These are phyloP conservation scores for Coemansia interrupta DNA, from an alignment of 192 early-diverging fungal species.

Conservation along the genomic window DNA sequence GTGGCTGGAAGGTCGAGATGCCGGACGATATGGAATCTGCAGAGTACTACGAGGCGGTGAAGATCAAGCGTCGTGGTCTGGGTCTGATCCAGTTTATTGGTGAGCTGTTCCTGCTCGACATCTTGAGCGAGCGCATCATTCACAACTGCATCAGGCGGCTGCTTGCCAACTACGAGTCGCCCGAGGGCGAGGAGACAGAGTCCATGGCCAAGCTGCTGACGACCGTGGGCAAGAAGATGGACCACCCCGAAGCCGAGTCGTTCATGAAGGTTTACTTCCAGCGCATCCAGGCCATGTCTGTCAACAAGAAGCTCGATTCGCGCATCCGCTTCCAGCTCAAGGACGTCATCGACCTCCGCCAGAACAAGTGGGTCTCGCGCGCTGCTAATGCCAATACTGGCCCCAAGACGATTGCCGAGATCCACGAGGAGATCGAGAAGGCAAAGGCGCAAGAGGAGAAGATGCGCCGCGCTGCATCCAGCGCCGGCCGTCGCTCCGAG, in stretches of 20 bases:
- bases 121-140: constrained; percentile 95
- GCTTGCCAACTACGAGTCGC: constrained; percentile 63
- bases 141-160: constrained; percentile 85
- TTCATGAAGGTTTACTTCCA: constrained; percentile 84
- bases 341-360: constrained; percentile 83
- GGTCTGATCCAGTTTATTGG: constrained; percentile 93
- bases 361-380: constrained; percentile 70
- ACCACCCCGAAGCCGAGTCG: constrained; percentile 52
- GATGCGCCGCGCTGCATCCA: constrained; percentile 63
- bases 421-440: constrained; percentile 73
- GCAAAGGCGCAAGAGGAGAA: constrained; percentile 70
- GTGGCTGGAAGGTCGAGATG: constrained; percentile 80
- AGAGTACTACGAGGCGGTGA: constrained; percentile 79
- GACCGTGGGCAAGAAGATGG: constrained; percentile 82
- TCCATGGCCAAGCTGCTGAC: constrained; percentile 86
- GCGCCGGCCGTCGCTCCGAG: constrained; percentile 56
- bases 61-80: constrained; percentile 91
- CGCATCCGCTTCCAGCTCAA: constrained; percentile 92
- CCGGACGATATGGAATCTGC: constrained; percentile 70
- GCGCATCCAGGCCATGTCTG: constrained; percentile 75
- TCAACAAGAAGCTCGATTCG: constrained; percentile 64
- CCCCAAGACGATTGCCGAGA: constrained; percentile 90
- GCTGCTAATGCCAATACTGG: constrained; percentile 59
- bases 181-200: constrained; percentile 95
- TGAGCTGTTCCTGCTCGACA: constrained; percentile 85